Evolutionary conservation across 179 eudicot species (phyloP).

Genomic region (Vitellaria paradoxa): DNA sequence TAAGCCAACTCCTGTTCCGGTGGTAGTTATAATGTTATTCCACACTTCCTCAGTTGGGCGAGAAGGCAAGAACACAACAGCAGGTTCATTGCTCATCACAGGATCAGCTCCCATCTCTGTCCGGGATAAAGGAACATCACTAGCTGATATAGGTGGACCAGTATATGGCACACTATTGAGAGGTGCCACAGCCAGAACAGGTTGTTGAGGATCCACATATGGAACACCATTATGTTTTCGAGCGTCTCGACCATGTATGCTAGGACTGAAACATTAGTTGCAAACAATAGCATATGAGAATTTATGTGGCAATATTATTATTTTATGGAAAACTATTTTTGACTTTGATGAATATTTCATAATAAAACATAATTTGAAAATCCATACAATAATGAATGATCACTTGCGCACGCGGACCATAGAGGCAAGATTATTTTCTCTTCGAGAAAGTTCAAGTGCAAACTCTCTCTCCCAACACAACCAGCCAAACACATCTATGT

Average conservation of each 20-base stretch:
- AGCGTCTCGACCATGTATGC: neutral
- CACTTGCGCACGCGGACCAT: too few relatives aligned
- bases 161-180: slow-evolving; percentile 54
- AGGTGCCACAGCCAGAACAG: slow-evolving; percentile 43
- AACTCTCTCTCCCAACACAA: too few relatives aligned
- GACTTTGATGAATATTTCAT: neutral
- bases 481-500: too few relatives aligned
- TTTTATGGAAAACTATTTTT: neutral
- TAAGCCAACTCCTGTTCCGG: slow-evolving; percentile 41
- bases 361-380: neutral
- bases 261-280: neutral
- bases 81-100: slow-evolving; percentile 32
- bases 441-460: too few relatives aligned
- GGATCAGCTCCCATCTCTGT: slow-evolving; percentile 16
- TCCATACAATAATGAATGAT: neutral
- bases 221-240: neutral
- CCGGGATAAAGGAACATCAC: slow-evolving; percentile 3
- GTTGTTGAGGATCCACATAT: slow-evolving; percentile 26
- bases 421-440: too few relatives aligned
- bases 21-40: slow-evolving; percentile 35
- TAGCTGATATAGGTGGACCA: slow-evolving; percentile 21
- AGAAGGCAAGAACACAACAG: slow-evolving; percentile 45
- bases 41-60: slow-evolving; percentile 40
- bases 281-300: slow-evolving; percentile 5
- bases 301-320: too few relatives aligned